phyloP scores from a whole-genome alignment of 2,329 filamentous ascomycete genomes.

The Nannizzia gypsea region DNA sequence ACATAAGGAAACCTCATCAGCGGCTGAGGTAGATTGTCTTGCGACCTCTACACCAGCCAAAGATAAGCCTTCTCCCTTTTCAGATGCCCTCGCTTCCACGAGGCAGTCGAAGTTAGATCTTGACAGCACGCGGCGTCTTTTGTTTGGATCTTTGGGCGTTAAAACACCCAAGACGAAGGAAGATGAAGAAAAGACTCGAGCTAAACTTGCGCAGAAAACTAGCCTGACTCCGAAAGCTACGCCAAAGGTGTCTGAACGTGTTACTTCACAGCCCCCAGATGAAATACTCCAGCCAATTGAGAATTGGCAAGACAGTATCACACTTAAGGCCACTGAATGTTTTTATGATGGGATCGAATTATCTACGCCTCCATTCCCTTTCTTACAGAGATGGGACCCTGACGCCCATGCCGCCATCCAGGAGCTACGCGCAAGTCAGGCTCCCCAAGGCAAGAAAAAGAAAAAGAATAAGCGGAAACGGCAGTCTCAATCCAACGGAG shows the following conservation, averaged over 20 bases:
- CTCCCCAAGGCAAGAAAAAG: conserved; percentile 30
- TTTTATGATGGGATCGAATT: conserved; percentile 56
- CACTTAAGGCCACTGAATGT: conserved; percentile 72
- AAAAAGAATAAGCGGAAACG: conserved; percentile 45
- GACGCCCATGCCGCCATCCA: conserved; percentile 48
- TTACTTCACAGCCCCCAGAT: conserved; percentile 17
- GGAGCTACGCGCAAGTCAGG: conserved; percentile 24
- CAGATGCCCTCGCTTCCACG: conserved; percentile 13
- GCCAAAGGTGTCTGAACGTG: conserved; percentile 19
- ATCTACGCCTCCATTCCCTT: conserved; percentile 74
- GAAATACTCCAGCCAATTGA: conserved; percentile 41
- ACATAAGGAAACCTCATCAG: conserved; percentile 11
- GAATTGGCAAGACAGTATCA: conserved; percentile 63
- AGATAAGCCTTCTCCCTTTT: neutral
- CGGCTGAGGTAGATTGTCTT: neutral
- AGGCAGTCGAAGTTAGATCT: conserved; percentile 42
- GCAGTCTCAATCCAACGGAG: conserved; percentile 37
- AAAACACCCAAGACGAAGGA: conserved; percentile 55
- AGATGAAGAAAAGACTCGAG: conserved; percentile 53
- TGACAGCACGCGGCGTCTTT: conserved; percentile 52
- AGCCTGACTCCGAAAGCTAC: conserved; percentile 30
- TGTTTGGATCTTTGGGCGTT: conserved; percentile 62
- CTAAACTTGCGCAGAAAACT: conserved; percentile 45
- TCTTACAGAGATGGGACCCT: conserved; percentile 77
- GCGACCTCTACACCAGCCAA: conserved; percentile 5